Evolutionary conservation across 495 filamentous ascomycete species (phyloP).

Genomic region (Annulohypoxylon bovei): DNA sequence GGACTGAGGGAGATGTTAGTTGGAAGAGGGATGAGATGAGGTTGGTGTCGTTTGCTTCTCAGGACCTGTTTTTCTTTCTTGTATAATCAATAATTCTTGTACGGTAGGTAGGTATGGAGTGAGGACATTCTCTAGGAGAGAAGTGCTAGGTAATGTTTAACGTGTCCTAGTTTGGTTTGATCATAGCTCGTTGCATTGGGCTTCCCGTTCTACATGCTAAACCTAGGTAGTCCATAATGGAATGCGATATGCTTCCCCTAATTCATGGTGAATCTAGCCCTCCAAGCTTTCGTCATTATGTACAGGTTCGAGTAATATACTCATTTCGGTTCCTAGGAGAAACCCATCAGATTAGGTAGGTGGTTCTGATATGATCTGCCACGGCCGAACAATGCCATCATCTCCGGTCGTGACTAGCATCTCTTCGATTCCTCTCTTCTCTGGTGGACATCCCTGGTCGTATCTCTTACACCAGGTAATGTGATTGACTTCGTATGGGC

Average conservation of each 20-base stretch:
- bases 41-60: not conserved
- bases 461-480: slow-evolving; percentile 78
- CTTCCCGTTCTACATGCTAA: slow-evolving; percentile 4
- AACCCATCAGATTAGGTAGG: not conserved
- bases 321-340: not conserved
- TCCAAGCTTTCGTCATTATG: not conserved
- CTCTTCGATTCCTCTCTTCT: slow-evolving; percentile 67
- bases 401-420: slow-evolving; percentile 83
- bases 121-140: slow-evolving; percentile 6
- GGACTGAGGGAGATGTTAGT: not conserved
- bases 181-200: slow-evolving; percentile 18
- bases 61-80: slow-evolving; percentile 11
- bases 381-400: slow-evolving; percentile 79
- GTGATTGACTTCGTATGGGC: slow-evolving; percentile 93
- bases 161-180: not conserved
- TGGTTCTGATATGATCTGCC: slow-evolving; percentile 56
- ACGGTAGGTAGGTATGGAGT: not conserved
- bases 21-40: not conserved
- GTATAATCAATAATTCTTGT: slow-evolving; percentile 33
- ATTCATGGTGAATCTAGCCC: not conserved
- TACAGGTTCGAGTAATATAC: slow-evolving; percentile 15
- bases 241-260: not conserved
- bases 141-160: not conserved
- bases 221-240: slow-evolving; percentile 1
- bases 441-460: slow-evolving; percentile 57